Base-by-base conservation (phyloP, 202 grass and related monocot species). In the Musa balbisiana region DNA sequence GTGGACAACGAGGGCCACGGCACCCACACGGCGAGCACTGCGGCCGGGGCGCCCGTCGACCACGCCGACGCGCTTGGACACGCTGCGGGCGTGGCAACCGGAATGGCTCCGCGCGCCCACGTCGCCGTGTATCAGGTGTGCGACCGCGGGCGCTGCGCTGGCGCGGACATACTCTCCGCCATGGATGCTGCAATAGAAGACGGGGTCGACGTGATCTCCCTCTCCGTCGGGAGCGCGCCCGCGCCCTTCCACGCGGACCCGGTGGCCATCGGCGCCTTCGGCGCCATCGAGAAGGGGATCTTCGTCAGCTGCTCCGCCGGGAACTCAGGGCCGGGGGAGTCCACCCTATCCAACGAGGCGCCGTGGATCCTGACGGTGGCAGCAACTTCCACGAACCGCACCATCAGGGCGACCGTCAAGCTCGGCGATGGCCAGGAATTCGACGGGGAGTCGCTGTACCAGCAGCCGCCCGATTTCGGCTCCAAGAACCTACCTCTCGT, bases 51-150 rank as follows among this genome's bases (percentile, higher is more conserved):
- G 29, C 70, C 79, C 15, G 84, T 90, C 10, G 14, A 52, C 0
- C 68, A 43, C 43, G 78, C 74, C 2, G 64, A 63, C 1, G 68
- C 50, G 19, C 51, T 23, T 17, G 78, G 81, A 2, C 67, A 76
- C 21, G 84, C 26, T 26, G 54, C 9, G 15, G 87, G 87, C 63
- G 78, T 73, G 0, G 81, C 78, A 1, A 67, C 73, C 2, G 84
- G 84, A 11, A 78, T 89, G 19, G 84, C 87, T 11, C 87, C 87
- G 6, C 81, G 76, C 9, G 84, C 84, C 0, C 84, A 89, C 52
- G n/a, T 89, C 19, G 87, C 84, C 49, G 78, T 89, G 49, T 89
- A 89, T 75, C 76, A 84, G 74, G 78, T 77, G 2, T 89, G 87
- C 20, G 24, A 54, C 3, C n/a, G 49, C 12, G 76, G 54, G 2